phyloP scores from a whole-genome alignment of 1,139 yeast species.

The Protomyces gravidus region DNA sequence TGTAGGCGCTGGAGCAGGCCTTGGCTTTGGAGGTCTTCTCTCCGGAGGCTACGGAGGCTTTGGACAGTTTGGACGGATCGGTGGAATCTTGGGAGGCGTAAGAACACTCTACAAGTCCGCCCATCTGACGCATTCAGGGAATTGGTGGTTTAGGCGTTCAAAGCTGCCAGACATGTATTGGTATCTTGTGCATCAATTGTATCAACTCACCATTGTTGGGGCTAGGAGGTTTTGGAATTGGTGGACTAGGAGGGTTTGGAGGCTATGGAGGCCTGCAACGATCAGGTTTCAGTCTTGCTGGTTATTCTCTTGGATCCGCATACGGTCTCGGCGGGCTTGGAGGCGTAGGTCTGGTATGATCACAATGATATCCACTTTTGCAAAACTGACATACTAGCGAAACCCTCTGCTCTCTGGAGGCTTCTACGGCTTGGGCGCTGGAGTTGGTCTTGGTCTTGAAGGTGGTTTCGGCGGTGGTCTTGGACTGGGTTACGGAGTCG shows the following conservation, averaged over 20 bases:
- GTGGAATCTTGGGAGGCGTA: constrained; percentile 1
- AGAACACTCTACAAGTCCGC: background rate
- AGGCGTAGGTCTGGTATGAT: background rate
- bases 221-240: background rate
- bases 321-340: background rate
- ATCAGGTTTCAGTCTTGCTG: background rate
- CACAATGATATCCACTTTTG: too few relatives aligned
- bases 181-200: background rate
- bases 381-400: too few relatives aligned
- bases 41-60: background rate
- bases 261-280: background rate
- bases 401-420: too few relatives aligned
- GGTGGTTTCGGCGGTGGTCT: background rate
- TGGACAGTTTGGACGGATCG: background rate
- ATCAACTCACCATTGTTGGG: background rate
- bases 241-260: background rate
- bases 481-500: background rate
- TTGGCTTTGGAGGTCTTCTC: background rate
- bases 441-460: background rate
- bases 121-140: background rate
- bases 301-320: background rate
- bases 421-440: background rate
- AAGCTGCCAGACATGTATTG: background rate
- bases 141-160: background rate
- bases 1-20: background rate